phyloP scores from a whole-genome alignment of 352 stramenopile species.

The Pythium scleroteichum region DNA sequence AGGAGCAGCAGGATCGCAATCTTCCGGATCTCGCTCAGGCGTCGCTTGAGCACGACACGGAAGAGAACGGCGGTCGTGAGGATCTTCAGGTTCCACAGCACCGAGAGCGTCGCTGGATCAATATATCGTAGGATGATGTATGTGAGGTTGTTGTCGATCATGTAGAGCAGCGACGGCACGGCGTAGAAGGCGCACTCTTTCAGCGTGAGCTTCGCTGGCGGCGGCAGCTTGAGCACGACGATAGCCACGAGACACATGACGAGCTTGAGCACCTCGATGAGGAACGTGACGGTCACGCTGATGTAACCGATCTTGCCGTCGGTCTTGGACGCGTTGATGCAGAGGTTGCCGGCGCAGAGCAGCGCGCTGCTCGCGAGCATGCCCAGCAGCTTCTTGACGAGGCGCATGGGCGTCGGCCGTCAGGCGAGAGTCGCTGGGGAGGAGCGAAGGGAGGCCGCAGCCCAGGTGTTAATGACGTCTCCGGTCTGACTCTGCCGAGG shows the following conservation, averaged over 20 bases:
- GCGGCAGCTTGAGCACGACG: slow-evolving; percentile 36
- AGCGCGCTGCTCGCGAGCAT: slow-evolving; percentile 71
- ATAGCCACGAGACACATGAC: slow-evolving; percentile 47
- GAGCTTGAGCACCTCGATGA: slow-evolving; percentile 86
- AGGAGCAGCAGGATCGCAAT: slow-evolving; percentile 77
- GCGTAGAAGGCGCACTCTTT: slow-evolving; percentile 74
- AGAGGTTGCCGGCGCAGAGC: slow-evolving; percentile 80
- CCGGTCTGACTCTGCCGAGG: slow-evolving; percentile 2
- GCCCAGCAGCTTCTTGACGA: slow-evolving; percentile 46
- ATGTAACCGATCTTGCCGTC: slow-evolving; percentile 78
- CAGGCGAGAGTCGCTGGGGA: no score
- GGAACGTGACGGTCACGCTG: slow-evolving; percentile 81
- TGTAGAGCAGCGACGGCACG: slow-evolving; percentile 82
- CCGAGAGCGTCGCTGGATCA: slow-evolving; percentile 81
- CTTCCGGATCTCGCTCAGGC: slow-evolving; percentile 68
- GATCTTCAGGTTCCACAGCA: slow-evolving; percentile 91
- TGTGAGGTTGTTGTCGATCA: slow-evolving; percentile 89
- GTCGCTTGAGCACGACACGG: slow-evolving; percentile 75
- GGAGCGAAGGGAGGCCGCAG: neutral
- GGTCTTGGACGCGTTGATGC: slow-evolving; percentile 84
- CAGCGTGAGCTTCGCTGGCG: slow-evolving; percentile 46
- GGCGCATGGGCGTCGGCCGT: slow-evolving; percentile 4
- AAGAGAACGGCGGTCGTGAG: slow-evolving; percentile 84
- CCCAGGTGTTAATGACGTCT: no score
- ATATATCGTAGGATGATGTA: slow-evolving; percentile 88